Evolutionary conservation across 176 grass and related monocot genomes (phyloP), one percentile per base, ranked within the genome.

Genomic region (Otatea glauca): DNA sequence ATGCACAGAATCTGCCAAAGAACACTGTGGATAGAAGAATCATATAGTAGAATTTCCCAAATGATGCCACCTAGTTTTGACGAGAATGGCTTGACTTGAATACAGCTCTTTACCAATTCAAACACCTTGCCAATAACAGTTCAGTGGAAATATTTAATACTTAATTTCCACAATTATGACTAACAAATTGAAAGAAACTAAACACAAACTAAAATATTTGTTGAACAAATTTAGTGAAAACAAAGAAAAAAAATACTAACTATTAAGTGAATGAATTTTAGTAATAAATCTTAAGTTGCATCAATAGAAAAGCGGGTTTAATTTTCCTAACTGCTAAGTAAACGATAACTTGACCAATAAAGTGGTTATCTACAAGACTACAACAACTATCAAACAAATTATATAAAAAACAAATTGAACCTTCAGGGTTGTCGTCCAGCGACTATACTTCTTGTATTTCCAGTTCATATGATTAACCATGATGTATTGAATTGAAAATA

Each of bases 401-500:
- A 37, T 47, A 38, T 23, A 54, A 77, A 29, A 20, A 35, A 27
- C 60, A 68, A 89, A 66, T 0, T 43, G 51, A 85, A 97, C 95
- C 96, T 91, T 93, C 21, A 98, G 58, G 25, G 93, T 90, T 58
- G 82, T 87, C 77, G 81, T 93, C 96, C 92, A 95, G 65, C 29
- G 54, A 87, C 87, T 88, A 79, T 74, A 53, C 38, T 92, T 92
- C 82, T 90, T 95, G 82, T 88, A 92, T 82, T 93, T 95, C 96
- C 93, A 98, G 48, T 90, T 92, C 75, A 95, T 85, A 93, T 95
- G 96, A 92, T 98, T 95, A 81, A 95, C 85, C 82, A 95, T 68
- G 65, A 95, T 82, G 81, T 95, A 92, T 63, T 95, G 91, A 84
- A 95, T 51, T 77, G 87, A 90, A 68, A 98, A 98, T 79, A 87